Percentiles rank a stretch among this genome's conserved stretches.
Conservation (phyloP, 2,329 filamentous ascomycete genomes). For the Neonectria ditissima region DNA sequence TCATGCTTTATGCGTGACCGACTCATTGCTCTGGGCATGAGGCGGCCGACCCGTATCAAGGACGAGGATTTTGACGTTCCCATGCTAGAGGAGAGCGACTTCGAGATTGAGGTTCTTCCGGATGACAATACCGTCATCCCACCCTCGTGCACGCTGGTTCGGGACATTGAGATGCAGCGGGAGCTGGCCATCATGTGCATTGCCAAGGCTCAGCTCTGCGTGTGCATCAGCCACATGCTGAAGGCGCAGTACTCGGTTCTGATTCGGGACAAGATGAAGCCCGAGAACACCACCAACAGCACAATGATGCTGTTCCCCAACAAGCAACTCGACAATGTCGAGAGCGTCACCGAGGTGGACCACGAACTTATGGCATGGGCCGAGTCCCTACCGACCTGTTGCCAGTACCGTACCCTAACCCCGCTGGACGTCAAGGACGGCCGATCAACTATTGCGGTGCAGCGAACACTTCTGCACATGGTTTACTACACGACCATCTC, state of each 20-base stretch:
- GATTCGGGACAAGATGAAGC: conserved; percentile 83
- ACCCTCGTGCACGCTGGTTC: conserved; percentile 75
- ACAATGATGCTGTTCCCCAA: conserved; percentile 94
- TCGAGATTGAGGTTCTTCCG: conserved; percentile 78
- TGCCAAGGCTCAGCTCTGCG: conserved; percentile 88
- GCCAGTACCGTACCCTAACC: conserved; percentile 72
- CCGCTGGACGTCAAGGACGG: conserved; percentile 69
- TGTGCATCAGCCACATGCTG: conserved; percentile 90
- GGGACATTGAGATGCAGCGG: conserved; percentile 78
- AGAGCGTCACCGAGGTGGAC: conserved; percentile 83
- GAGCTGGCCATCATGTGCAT: conserved; percentile 90
- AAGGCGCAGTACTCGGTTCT: conserved; percentile 93
- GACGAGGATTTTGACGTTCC: conserved; percentile 94
- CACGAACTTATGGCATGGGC: conserved; percentile 83
- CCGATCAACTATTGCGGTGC: conserved; percentile 71
- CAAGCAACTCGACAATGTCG: conserved; percentile 84
- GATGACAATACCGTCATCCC: conserved; percentile 77
- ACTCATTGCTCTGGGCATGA: conserved; percentile 92
- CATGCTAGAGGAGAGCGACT: conserved; percentile 86
- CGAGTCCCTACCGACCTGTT: conserved; percentile 75
- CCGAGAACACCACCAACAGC: conserved; percentile 79
- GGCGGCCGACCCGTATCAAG: conserved; percentile 91
- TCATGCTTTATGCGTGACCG: conserved; percentile 96
- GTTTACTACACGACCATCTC: conserved; percentile 93
- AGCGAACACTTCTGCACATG: conserved; percentile 91